Conservation (phyloP, 1,284 basidiomycete species). For the Ganoderma sinense region DNA sequence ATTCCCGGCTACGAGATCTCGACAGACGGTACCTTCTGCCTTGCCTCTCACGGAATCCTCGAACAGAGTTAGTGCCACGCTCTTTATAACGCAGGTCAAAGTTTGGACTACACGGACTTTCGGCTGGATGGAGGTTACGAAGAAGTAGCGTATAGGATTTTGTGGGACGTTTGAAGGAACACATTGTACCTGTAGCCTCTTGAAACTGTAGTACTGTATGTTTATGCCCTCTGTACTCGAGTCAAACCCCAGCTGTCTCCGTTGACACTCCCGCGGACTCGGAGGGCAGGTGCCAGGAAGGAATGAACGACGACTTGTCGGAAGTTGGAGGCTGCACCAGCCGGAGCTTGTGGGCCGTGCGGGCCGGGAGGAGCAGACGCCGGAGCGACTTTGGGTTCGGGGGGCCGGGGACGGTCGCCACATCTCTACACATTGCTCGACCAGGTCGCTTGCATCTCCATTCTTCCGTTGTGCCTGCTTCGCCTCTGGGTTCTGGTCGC, state of each 20-base stretch:
- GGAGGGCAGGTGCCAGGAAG: too few relatives aligned
- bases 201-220: background rate
- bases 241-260: too few relatives aligned
- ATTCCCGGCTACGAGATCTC: conserved; percentile 49
- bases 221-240: background rate
- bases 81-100: background rate
- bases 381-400: too few relatives aligned
- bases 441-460: background rate
- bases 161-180: background rate
- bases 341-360: background rate
- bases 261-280: too few relatives aligned
- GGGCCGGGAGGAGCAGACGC: background rate
- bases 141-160: background rate
- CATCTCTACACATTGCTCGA: background rate
- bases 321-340: too few relatives aligned
- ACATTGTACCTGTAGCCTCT: background rate
- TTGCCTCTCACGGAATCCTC: background rate
- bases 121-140: background rate
- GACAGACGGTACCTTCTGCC: conserved; percentile 27
- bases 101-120: background rate
- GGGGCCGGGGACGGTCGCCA: too few relatives aligned
- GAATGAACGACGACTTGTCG: too few relatives aligned
- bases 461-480: background rate
- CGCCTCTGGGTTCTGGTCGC: background rate
- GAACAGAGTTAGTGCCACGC: conserved; percentile 2